Evolutionary conservation across 805 yeast species (phyloP).

Genomic region (Saturnispora serradocipensis): DNA sequence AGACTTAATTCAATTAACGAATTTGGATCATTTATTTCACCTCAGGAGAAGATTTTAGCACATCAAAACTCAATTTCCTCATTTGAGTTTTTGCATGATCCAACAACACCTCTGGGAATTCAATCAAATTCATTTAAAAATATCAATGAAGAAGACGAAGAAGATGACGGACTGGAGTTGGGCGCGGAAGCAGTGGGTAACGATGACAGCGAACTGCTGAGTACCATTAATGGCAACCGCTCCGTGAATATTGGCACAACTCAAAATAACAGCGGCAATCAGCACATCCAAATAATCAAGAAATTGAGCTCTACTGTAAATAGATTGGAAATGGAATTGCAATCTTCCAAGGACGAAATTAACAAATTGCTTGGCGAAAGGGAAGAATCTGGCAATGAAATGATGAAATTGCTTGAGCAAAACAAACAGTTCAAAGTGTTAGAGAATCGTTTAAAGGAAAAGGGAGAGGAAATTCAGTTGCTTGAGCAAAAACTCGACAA

Average conservation of each 20-base stretch:
- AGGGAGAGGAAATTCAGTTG: conserved; percentile 14
- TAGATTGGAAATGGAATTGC: conserved; percentile 69
- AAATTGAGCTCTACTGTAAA: conserved; percentile 71
- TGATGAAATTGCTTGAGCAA: conserved; percentile 48
- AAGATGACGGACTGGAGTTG: conserved; percentile 11
- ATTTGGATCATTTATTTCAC: conserved; percentile 5
- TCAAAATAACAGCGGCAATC: conserved; percentile 11
- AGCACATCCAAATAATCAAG: conserved; percentile 53
- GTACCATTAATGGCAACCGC: conserved; percentile 8
- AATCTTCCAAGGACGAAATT: conserved; percentile 55
- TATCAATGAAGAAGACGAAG: background rate
- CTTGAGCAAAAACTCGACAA: conserved; percentile 28
- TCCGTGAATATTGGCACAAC: background rate
- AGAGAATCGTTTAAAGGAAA: conserved; percentile 20
- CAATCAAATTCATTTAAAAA: conserved; percentile 1
- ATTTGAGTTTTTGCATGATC: conserved; percentile 8
- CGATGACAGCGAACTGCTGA: conserved; percentile 9
- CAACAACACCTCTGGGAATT: background rate
- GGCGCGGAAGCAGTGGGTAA: conserved; percentile 9
- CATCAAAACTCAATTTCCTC: conserved; percentile 16
- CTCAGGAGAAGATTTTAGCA: conserved; percentile 14
- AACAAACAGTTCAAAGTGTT: conserved; percentile 36
- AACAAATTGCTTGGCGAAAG: conserved; percentile 45
- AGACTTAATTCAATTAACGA: conserved; percentile 9
- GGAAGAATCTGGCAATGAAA: conserved; percentile 58